Conservation (phyloP, 176 grass and related monocot genomes). For the Cenchrus purpureus region DNA sequence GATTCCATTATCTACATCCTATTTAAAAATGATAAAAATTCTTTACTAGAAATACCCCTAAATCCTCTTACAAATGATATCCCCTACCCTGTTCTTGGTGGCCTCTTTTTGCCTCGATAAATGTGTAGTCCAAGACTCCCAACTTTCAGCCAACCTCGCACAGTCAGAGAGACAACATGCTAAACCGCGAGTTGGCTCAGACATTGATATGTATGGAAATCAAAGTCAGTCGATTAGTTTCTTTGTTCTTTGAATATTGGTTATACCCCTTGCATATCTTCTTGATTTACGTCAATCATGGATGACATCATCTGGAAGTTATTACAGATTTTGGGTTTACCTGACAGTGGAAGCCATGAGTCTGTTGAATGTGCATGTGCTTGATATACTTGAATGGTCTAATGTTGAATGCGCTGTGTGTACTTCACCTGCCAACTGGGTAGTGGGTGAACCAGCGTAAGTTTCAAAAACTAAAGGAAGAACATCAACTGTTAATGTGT, state of each 20-base stretch:
- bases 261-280: neutral
- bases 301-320: neutral
- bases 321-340: neutral
- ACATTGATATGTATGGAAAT: neutral
- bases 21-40: conserved; percentile 13
- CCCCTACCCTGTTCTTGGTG: neutral
- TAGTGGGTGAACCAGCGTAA: neutral
- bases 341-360: neutral
- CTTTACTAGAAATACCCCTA: neutral
- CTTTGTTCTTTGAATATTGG: neutral
- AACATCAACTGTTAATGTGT: no score
- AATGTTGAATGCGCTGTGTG: neutral
- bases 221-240: neutral
- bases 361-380: neutral
- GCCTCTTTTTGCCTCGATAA: neutral
- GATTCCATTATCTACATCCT: neutral
- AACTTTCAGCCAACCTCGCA: neutral
- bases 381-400: neutral
- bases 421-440: neutral
- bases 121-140: neutral
- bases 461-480: no score
- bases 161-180: neutral
- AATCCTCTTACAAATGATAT: conserved; percentile 3
- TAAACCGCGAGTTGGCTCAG: neutral
- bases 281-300: neutral